Conservation (phyloP, 1,139 yeast species). For the Saccharomycopsis hybrid region DNA sequence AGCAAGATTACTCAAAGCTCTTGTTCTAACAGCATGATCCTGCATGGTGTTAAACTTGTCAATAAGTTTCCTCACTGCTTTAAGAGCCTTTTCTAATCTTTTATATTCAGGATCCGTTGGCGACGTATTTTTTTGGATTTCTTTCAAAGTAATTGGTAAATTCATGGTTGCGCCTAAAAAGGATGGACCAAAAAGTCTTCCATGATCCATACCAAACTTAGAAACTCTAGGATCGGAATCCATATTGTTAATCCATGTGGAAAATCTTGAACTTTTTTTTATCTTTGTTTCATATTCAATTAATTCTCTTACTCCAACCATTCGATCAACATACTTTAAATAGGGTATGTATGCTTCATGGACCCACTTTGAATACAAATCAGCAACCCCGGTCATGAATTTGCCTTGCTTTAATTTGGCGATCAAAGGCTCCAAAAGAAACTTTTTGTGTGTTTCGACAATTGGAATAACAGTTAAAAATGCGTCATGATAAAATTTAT, state of each 20-base stretch:
- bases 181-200: conserved; percentile 61
- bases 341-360: conserved; percentile 49
- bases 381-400: conserved; percentile 59
- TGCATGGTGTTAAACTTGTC: conserved; percentile 49
- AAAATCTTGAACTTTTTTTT: conserved; percentile 42
- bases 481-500: conserved; percentile 54
- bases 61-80: conserved; percentile 39
- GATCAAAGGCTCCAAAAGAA: conserved; percentile 50
- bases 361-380: conserved; percentile 63
- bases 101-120: conserved; percentile 50
- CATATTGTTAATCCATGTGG: conserved; percentile 40
- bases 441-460: conserved; percentile 49
- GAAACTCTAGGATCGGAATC: conserved; percentile 37
- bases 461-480: conserved; percentile 58
- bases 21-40: conserved; percentile 47
- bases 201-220: conserved; percentile 44
- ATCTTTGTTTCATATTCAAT: conserved; percentile 44
- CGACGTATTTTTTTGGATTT: conserved; percentile 47
- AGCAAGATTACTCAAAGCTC: conserved; percentile 41
- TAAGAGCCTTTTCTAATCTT: conserved; percentile 49
- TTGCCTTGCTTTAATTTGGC: conserved; percentile 55
- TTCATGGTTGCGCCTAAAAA: conserved; percentile 71
- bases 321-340: conserved; percentile 50
- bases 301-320: conserved; percentile 47
- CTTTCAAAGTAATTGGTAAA: conserved; percentile 58